A percentile compares a stretch with the other conserved stretches of the same genome.
Evolutionary conservation across 192 early-diverging fungal genomes (phyloP).

Genomic region (Umbelopsis isabellina): DNA sequence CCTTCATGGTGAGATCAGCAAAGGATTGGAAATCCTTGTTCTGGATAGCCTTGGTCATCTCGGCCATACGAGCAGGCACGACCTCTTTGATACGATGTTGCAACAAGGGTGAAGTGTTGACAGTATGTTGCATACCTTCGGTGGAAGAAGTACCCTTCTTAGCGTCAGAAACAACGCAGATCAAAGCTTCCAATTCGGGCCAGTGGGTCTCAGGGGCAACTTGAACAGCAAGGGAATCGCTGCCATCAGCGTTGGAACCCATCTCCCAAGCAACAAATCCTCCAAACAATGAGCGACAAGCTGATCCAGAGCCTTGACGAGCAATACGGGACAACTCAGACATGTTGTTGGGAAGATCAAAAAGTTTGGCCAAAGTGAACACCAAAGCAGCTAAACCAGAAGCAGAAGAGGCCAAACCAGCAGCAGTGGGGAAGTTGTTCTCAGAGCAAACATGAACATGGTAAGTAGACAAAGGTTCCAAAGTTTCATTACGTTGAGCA

Average conservation of each 20-base stretch:
- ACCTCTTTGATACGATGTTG: conserved; percentile 80
- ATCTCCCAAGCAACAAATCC: conserved; percentile 99
- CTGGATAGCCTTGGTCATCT: conserved; percentile 86
- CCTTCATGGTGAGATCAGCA: conserved; percentile 95
- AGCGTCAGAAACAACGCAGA: conserved; percentile 91
- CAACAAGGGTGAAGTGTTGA: conserved; percentile 88
- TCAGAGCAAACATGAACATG: conserved; percentile 90
- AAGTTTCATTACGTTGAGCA: conserved; percentile 33
- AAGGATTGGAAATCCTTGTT: conserved; percentile 86
- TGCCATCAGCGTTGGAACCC: conserved; percentile 79
- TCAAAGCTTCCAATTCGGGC: conserved; percentile 94
- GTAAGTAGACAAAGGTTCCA: conserved; percentile 64
- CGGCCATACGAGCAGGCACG: conserved; percentile 90
- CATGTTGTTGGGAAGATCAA: conserved; percentile 67
- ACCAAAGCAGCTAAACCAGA: conserved; percentile 95
- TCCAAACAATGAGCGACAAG: conserved; percentile 96
- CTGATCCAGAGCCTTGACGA: conserved; percentile 94
- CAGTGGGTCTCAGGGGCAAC: conserved; percentile 90
- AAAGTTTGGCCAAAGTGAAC: conserved; percentile 77
- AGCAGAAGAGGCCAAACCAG: conserved; percentile 96
- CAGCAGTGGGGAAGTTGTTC: conserved; percentile 99
- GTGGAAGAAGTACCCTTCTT: conserved; percentile 93
- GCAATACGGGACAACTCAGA: conserved; percentile 89
- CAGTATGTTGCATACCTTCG: conserved; percentile 96
- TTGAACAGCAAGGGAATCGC: conserved; percentile 89